These are phyloP conservation scores for Alnus rubra DNA, from an alignment of 306 rosid genomes.

Conservation along the genomic window DNA sequence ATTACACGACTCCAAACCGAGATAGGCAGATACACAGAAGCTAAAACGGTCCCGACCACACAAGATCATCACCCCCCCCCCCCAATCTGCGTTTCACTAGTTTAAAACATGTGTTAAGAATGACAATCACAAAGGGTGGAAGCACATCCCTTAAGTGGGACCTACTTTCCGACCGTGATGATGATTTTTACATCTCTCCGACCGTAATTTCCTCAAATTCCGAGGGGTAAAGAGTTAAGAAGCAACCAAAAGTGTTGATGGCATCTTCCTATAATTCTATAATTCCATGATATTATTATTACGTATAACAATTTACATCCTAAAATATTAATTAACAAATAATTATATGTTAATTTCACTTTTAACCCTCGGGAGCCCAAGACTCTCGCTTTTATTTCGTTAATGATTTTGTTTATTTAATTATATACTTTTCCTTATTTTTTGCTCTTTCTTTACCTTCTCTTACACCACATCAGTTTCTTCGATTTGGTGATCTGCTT, in stretches of 20 bases:
- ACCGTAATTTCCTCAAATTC: conserved; percentile 30
- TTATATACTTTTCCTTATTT: not conserved
- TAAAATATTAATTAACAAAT: conserved; percentile 9
- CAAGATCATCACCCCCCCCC: not conserved
- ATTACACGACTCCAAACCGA: not conserved
- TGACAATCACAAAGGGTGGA: conserved; percentile 43
- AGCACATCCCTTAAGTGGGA: conserved; percentile 41
- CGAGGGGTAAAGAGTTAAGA: conserved; percentile 22
- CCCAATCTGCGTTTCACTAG: not conserved
- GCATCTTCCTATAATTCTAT: conserved; percentile 21
- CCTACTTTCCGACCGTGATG: conserved; percentile 50
- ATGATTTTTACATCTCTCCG: conserved; percentile 29
- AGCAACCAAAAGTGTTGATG: not conserved
- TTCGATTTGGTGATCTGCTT: conserved; percentile 95
- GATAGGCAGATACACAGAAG: not conserved
- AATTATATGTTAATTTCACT: conserved; percentile 7
- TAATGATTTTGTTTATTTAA: not conserved
- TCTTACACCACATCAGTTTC: conserved; percentile 57
- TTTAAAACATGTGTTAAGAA: conserved; percentile 49
- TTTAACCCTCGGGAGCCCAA: not conserved
- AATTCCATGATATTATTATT: conserved; percentile 28
- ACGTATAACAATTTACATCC: conserved; percentile 26
- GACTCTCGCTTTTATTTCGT: not conserved
- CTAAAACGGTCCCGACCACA: not conserved
- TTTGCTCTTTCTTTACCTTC: conserved; percentile 59